These are phyloP conservation scores for Backusella tarrabulga DNA, from an alignment of 192 early-diverging fungal species.

Conservation along the genomic window DNA sequence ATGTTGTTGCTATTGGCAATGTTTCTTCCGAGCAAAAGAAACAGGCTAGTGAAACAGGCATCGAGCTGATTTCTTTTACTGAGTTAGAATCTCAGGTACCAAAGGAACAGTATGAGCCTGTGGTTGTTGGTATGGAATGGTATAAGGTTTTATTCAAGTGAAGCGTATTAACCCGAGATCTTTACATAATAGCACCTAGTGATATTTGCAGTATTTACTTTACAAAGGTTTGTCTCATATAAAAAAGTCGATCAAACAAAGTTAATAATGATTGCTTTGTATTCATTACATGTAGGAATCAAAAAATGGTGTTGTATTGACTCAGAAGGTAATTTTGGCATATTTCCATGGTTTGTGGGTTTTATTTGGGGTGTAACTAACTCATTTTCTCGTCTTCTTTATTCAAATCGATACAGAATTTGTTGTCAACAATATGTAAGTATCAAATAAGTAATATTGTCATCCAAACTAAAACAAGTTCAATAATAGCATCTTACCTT, in stretches of 20 bases:
- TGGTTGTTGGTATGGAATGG: slow-evolving; percentile 19
- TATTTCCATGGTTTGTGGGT: background rate
- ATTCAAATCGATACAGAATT: background rate
- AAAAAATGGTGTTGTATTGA: slow-evolving; percentile 30
- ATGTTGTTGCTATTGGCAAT: slow-evolving; percentile 27
- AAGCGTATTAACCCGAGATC: background rate
- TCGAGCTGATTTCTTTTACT: slow-evolving; percentile 20
- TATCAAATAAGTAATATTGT: too few species aligned
- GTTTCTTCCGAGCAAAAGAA: slow-evolving; percentile 4
- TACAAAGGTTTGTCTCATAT: slow-evolving; percentile 17
- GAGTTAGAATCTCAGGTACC: slow-evolving; percentile 14
- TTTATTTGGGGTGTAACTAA: background rate
- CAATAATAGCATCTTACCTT: slow-evolving; percentile 33
- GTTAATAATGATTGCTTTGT: background rate
- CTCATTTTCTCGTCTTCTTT: too few species aligned
- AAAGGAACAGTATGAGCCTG: background rate
- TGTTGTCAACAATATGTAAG: slow-evolving; percentile 15
- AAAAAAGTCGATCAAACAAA: background rate
- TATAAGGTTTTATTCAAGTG: background rate
- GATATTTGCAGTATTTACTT: slow-evolving; percentile 31
- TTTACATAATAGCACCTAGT: slow-evolving; percentile 13
- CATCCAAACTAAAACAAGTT: background rate
- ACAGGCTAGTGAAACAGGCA: background rate
- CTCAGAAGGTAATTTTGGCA: slow-evolving; percentile 32
- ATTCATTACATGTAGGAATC: background rate